Evolutionary conservation across 2,329 filamentous ascomycete species (phyloP).

Genomic region (Graphiopsis chlorocephala): DNA sequence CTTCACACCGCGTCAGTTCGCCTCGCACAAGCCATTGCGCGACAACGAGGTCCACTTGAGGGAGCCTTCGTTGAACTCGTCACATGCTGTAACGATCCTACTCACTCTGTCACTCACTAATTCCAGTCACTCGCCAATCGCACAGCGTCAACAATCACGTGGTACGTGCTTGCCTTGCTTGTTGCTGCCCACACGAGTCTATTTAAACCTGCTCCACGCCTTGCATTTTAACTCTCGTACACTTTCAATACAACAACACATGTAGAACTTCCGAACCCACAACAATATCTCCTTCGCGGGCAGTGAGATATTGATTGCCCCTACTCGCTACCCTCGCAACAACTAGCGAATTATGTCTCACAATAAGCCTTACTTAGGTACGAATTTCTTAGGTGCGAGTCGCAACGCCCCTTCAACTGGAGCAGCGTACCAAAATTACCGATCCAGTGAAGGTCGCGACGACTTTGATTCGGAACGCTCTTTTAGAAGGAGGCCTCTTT

Average conservation of each 20-base stretch:
- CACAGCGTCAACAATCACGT: background rate
- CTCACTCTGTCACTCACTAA: background rate
- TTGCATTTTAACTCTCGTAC: background rate
- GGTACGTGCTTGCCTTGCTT: background rate
- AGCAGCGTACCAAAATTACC: background rate
- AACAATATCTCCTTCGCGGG: background rate
- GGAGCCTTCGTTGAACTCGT: background rate
- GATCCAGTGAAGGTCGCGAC: background rate
- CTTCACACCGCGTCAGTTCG: background rate
- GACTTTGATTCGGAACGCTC: background rate
- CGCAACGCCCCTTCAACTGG: background rate
- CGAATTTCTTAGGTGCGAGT: background rate
- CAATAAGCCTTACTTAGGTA: background rate
- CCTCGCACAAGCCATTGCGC: background rate
- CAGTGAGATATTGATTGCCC: background rate
- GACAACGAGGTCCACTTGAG: background rate
- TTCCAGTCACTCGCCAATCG: background rate
- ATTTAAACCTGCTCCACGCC: background rate
- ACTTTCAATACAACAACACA: background rate
- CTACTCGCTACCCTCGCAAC: background rate
- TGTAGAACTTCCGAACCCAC: background rate
- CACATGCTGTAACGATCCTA: background rate
- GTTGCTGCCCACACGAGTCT: background rate
- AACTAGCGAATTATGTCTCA: background rate
- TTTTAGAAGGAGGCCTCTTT: background rate